Evolutionary conservation across 805 yeast genomes (phyloP), one percentile per base, ranked within the genome.

Genomic region (Zygoascus flipseniorum): DNA sequence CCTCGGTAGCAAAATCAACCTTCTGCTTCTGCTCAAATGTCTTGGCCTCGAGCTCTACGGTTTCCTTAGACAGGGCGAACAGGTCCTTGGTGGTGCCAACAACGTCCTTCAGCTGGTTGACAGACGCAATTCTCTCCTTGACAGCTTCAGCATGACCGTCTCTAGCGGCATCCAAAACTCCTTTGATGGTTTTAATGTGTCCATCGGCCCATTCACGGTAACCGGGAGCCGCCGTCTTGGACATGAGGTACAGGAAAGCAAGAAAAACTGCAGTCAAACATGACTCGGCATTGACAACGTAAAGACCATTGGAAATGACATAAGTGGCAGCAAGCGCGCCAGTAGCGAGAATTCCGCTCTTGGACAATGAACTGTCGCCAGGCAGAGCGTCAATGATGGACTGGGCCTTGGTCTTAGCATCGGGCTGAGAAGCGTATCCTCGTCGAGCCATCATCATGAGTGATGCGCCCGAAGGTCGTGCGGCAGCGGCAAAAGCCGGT

Each of bases 301-400:
- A 85, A 63, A 93, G 79, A 73, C 89, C 95, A 74, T 88, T 89
- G 65, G 97, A 86, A 69, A 93, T 84, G 61, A 96, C 97, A 75
- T 89, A 93, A 62, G 92, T 72, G 56, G 95, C 83, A 54, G 96
- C 98, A 58, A 97, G 97, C 57, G 96, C 82, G 57, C 92, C 81
- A 52, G 99, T 90, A 66, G 97, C 97, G 67, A 93, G 77, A 68
- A 90, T 80, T 69, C 97, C 97, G 58, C 97, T 89, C 82, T 93
- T 93, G 62, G 97, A 81, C 63, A 92, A 72, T 63, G 81, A 76
- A 66, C 82, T 81, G 82, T 81, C 85, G 71, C 97, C 97, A 72
- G 99, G 99, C 63, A 93, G 75, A 59, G 97, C 88, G 67, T 86
- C 90, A 65, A 92, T 82, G 72, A 92, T 82, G 51, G 96, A 82